These are phyloP conservation scores for Hyaloperonospora arabidopsidis DNA, from an alignment of 352 stramenopile species.

Conservation along the genomic window DNA sequence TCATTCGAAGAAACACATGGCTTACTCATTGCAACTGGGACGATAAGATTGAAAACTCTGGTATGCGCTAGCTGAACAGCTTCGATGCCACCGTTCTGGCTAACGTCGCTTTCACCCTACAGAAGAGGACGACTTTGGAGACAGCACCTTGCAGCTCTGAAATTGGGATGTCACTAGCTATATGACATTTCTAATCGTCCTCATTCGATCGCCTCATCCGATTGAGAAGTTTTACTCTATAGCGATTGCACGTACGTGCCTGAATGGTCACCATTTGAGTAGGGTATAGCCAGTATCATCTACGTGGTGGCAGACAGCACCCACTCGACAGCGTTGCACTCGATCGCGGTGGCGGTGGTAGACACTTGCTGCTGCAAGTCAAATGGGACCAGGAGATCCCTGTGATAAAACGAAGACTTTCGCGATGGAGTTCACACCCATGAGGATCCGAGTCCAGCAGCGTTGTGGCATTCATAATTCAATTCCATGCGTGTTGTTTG, in stretches of 20 bases:
- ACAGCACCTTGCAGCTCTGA: constrained; percentile 89
- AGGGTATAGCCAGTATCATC: constrained; percentile 89
- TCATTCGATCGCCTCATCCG: constrained; percentile 91
- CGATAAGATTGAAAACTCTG: constrained; percentile 94
- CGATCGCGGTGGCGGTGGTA: constrained; percentile 86
- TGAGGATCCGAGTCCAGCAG: constrained; percentile 90
- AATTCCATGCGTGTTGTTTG: constrained; percentile 26
- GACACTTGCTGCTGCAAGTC: constrained; percentile 75
- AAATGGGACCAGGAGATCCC: constrained; percentile 88
- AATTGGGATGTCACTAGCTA: constrained; percentile 87
- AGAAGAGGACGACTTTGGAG: constrained; percentile 88
- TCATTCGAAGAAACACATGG: constrained; percentile 92
- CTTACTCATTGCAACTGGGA: constrained; percentile 88
- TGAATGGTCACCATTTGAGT: constrained; percentile 91
- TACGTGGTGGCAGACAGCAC: constrained; percentile 81
- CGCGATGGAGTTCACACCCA: constrained; percentile 80
- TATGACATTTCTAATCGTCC: constrained; percentile 89
- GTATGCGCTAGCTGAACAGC: constrained; percentile 87
- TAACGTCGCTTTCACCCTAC: constrained; percentile 90
- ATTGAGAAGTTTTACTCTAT: constrained; percentile 37
- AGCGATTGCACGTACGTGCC: constrained; percentile 53
- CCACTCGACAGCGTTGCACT: constrained; percentile 88
- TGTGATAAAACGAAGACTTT: constrained; percentile 62
- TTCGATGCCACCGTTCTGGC: constrained; percentile 90
- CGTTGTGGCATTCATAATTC: constrained; percentile 16